Conservation (phyloP, 345 rosid species). For the Brassica incana region DNA sequence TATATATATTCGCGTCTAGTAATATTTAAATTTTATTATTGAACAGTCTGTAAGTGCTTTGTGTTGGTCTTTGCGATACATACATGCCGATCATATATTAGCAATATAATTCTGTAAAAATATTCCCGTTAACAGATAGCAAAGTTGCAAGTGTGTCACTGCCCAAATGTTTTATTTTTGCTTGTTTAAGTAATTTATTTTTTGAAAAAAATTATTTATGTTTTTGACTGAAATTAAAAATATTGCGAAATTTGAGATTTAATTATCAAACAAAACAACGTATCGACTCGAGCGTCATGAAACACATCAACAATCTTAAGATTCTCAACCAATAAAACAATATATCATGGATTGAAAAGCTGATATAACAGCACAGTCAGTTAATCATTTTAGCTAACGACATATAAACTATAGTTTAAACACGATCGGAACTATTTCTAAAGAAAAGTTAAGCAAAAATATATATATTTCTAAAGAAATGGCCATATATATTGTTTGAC, state of each 20-base stretch:
- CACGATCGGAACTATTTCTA: not conserved
- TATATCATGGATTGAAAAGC: not conserved
- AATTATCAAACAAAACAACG: not conserved
- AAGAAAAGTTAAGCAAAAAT: not conserved
- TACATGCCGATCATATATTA: conserved; percentile 15
- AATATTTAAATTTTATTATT: conserved; percentile 1
- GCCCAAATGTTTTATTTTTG: not conserved
- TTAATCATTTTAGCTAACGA: not conserved
- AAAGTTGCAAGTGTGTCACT: conserved; percentile 11
- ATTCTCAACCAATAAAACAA: not conserved
- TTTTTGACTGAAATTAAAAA: not conserved
- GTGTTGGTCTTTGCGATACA: conserved; percentile 25
- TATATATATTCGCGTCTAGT: not conserved
- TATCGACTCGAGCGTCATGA: not conserved
- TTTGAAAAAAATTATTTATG: no score
- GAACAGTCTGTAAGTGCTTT: conserved; percentile 24
- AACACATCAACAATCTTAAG: not conserved
- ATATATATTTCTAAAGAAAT: not conserved
- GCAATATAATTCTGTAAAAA: not conserved
- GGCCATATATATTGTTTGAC: not conserved
- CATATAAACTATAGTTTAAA: conserved; percentile 3
- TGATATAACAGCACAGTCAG: no score
- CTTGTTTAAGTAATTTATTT: not conserved
- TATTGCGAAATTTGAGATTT: not conserved
- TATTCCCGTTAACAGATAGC: conserved; percentile 16